Percentiles rank a stretch among this genome's conserved stretches.
These are phyloP conservation scores for Crotalaria pallida DNA, from an alignment of 306 rosid species.

Conservation along the genomic window DNA sequence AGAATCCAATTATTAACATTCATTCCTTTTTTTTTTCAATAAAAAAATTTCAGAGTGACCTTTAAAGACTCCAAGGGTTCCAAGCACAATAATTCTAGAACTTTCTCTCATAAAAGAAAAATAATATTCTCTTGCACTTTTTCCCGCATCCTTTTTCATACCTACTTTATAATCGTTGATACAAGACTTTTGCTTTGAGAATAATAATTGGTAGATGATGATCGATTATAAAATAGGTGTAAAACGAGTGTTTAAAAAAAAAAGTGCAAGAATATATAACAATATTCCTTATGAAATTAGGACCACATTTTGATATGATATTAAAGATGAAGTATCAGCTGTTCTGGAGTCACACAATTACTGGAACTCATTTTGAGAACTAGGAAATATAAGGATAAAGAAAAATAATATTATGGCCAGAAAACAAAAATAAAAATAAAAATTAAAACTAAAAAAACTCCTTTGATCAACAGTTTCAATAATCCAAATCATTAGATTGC, in stretches of 20 bases:
- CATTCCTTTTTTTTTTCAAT: neutral
- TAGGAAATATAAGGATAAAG: neutral
- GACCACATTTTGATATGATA: neutral
- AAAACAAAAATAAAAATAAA: neutral
- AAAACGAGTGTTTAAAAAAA: too few relatives aligned
- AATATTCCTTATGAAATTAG: neutral
- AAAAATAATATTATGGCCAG: neutral
- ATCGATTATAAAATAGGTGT: too few relatives aligned
- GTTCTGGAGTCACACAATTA: neutral
- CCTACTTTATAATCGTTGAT: too few relatives aligned
- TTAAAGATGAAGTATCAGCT: neutral
- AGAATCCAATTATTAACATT: neutral
- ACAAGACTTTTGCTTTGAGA: too few relatives aligned
- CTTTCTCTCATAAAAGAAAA: neutral
- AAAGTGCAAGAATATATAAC: too few relatives aligned
- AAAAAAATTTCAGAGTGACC: neutral
- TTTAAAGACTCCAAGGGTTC: neutral
- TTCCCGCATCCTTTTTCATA: too few relatives aligned
- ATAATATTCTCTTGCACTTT: too few relatives aligned
- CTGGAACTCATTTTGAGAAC: neutral
- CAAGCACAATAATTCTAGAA: neutral
- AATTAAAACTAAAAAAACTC: too few relatives aligned
- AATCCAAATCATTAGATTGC: neutral
- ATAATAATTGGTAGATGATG: too few relatives aligned
- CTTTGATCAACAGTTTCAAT: neutral